These are phyloP conservation scores for Platismatia glauca DNA, from an alignment of 495 filamentous ascomycete genomes.

Conservation along the genomic window DNA sequence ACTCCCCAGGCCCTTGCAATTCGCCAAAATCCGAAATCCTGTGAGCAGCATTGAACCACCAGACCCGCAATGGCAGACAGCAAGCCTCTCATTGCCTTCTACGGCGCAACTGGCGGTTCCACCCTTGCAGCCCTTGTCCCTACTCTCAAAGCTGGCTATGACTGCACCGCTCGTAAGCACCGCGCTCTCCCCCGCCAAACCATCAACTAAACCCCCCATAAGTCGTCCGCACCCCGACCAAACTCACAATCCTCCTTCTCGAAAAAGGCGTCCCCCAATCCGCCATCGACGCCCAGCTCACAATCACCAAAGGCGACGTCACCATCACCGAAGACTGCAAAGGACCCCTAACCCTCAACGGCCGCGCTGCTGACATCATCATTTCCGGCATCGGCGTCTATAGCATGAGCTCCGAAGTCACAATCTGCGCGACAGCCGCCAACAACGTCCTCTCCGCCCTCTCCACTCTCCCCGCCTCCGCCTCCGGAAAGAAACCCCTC, in stretches of 20 bases:
- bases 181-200: not conserved
- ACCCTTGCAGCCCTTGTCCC: constrained; percentile 39
- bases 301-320: constrained; percentile 44
- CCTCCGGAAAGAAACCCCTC: constrained; percentile 19
- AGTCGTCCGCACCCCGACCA: constrained; percentile 53
- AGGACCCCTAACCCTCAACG: constrained; percentile 27
- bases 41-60: not conserved
- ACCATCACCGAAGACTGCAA: constrained; percentile 37
- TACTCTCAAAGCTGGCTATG: constrained; percentile 42
- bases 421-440: constrained; percentile 19
- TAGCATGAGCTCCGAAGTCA: constrained; percentile 20
- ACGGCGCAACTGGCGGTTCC: constrained; percentile 45
- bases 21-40: not conserved
- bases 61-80: constrained; percentile 8
- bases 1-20: not conserved
- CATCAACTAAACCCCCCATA: constrained; percentile 20
- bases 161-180: constrained; percentile 32
- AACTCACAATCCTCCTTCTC: constrained; percentile 42
- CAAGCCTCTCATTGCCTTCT: constrained; percentile 34
- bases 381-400: constrained; percentile 40
- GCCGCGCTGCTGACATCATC: constrained; percentile 29
- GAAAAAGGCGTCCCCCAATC: constrained; percentile 30
- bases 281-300: constrained; percentile 33
- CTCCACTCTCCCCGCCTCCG: constrained; percentile 18
- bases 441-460: constrained; percentile 28